These are phyloP conservation scores for Taxillus chinensis DNA, from an alignment of 164 flowering plant genomes.

Conservation along the genomic window DNA sequence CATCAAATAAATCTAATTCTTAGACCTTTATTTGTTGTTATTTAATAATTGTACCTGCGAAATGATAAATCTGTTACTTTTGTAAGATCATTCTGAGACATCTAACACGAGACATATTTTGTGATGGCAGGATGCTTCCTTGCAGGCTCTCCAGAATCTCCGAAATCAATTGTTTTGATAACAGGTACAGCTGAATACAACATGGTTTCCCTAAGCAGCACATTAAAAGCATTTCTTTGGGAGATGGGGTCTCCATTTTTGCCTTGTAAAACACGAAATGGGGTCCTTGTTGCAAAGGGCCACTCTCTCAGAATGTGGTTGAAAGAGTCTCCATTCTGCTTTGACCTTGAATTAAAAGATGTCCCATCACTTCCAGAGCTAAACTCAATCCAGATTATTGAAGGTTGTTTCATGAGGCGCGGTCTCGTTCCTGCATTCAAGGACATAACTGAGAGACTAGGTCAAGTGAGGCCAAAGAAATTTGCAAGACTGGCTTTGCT, in stretches of 20 bases:
- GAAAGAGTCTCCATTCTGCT: slow-evolving; percentile 94
- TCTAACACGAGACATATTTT: neutral
- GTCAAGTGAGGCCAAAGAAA: slow-evolving; percentile 69
- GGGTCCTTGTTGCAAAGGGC: slow-evolving; percentile 78
- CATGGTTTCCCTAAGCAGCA: slow-evolving; percentile 67
- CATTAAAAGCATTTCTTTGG: slow-evolving; percentile 83
- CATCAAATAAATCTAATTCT: neutral
- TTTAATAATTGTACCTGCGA: neutral
- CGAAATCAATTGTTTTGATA: slow-evolving; percentile 84
- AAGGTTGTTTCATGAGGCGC: slow-evolving; percentile 80
- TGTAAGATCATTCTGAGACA: too few species aligned
- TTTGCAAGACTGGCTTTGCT: slow-evolving; percentile 81
- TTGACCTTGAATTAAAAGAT: slow-evolving; percentile 86
- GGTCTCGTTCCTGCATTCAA: slow-evolving; percentile 86
- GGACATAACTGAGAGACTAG: slow-evolving; percentile 67
- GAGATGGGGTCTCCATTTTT: slow-evolving; percentile 99
- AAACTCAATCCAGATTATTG: slow-evolving; percentile 80
- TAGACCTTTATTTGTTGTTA: neutral
- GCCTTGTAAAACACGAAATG: slow-evolving; percentile 75
- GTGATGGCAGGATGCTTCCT: slow-evolving; percentile 75
- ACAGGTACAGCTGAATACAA: slow-evolving; percentile 91
- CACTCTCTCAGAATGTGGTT: slow-evolving; percentile 95
- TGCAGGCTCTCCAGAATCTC: slow-evolving; percentile 84
- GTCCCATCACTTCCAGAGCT: slow-evolving; percentile 55
- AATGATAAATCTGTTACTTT: too few species aligned